Conservation (phyloP, 1,139 yeast species). For the Suhomyces chickasaworum region DNA sequence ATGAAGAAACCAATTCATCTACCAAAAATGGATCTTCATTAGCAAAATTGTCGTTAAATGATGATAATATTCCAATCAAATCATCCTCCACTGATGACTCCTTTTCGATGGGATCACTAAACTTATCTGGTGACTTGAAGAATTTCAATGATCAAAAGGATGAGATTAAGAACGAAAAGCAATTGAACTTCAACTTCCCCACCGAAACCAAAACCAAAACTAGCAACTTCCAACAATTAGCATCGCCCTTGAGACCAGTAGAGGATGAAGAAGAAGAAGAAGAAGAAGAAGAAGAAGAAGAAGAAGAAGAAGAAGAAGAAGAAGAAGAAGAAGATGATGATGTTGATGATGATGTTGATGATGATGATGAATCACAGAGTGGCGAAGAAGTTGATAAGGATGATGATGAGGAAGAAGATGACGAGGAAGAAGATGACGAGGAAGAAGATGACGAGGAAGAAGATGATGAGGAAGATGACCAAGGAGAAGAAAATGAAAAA, state of each 20-base stretch:
- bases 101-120: not conserved
- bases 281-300: not conserved
- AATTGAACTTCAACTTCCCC: not conserved
- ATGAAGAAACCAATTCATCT: too few species aligned
- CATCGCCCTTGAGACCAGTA: not conserved
- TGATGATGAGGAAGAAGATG: not conserved
- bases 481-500: not conserved
- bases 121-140: not conserved
- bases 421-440: not conserved
- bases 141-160: not conserved
- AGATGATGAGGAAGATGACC: not conserved
- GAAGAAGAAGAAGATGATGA: not conserved
- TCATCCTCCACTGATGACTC: not conserved
- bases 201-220: not conserved
- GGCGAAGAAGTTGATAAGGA: not conserved
- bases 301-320: not conserved
- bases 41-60: not conserved
- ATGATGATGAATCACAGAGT: not conserved
- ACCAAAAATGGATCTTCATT: not conserved
- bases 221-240: not conserved
- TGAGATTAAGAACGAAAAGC: not conserved
- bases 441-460: not conserved
- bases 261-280: not conserved
- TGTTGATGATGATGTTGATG: too few species aligned
- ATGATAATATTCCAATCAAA: not conserved